Conservation (phyloP, 1,284 basidiomycete species). For the Cystobasidium sp. region DNA sequence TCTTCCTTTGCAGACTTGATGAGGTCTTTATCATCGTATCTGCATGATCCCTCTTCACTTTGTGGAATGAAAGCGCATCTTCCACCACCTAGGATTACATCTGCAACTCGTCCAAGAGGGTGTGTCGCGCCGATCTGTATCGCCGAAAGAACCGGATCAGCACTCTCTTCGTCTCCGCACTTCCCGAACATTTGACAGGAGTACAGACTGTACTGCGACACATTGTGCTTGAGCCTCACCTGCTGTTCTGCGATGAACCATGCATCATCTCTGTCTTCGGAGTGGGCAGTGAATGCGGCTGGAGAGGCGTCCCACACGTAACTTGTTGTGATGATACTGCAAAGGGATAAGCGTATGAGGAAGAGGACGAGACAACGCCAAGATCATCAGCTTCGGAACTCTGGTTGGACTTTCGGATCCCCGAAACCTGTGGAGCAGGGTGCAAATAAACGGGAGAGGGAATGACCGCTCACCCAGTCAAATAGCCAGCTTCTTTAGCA, state of each 20-base stretch:
- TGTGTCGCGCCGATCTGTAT: constrained; percentile 7
- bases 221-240: background rate
- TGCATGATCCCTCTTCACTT: constrained; percentile 1
- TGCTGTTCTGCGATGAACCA: constrained; percentile 15
- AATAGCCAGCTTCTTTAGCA: constrained; percentile 17
- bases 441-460: background rate
- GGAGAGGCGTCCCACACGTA: constrained; percentile 10
- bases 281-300: background rate
- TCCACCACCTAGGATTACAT: constrained; percentile 5
- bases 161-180: background rate
- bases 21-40: constrained; percentile 10
- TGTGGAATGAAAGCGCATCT: constrained; percentile 17
- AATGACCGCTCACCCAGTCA: background rate
- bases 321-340: constrained; percentile 13
- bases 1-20: constrained; percentile 9
- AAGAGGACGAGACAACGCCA: background rate
- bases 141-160: background rate
- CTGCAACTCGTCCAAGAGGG: constrained; percentile 8
- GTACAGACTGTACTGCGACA: too few relatives aligned
- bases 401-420: too few relatives aligned
- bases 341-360: background rate
- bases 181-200: background rate
- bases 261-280: background rate
- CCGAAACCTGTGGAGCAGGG: too few relatives aligned
- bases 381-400: too few relatives aligned